Evolutionary conservation across 306 rosid species (phyloP).

Genomic region (Cyamopsis tetragonoloba): DNA sequence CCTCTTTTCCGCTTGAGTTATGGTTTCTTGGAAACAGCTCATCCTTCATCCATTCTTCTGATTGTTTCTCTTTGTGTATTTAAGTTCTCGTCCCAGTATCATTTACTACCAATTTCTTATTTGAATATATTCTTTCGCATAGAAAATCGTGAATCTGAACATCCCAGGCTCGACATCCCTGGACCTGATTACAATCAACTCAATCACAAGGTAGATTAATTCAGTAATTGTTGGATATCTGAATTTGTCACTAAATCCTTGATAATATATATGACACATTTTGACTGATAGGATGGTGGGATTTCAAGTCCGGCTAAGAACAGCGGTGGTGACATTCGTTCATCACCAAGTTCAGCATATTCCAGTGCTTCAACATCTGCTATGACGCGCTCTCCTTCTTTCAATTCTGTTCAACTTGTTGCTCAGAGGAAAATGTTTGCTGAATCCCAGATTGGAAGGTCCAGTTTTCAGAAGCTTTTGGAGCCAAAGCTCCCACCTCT

Average conservation of each 20-base stretch:
- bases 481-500: constrained; percentile 65
- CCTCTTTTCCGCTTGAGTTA: neutral
- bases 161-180: constrained; percentile 56
- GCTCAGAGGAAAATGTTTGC: constrained; percentile 59
- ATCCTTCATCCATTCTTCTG: neutral
- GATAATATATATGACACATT: neutral
- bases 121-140: constrained; percentile 24
- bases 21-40: neutral
- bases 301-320: constrained; percentile 27
- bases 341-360: constrained; percentile 30
- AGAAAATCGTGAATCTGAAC: constrained; percentile 58
- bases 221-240: constrained; percentile 23
- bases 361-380: constrained; percentile 26
- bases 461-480: constrained; percentile 83
- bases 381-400: constrained; percentile 39
- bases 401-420: constrained; percentile 53
- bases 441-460: constrained; percentile 64
- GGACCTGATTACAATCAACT: constrained; percentile 37
- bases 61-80: neutral
- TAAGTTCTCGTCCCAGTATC: neutral
- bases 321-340: constrained; percentile 14
- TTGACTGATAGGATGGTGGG: constrained; percentile 39
- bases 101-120: neutral
- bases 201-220: constrained; percentile 49
- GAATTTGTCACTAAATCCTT: constrained; percentile 1